A percentile compares a stretch with the other conserved stretches of the same genome.
phyloP scores from a whole-genome alignment of 768 basidiomycete species.

The Tricholoma terreum region DNA sequence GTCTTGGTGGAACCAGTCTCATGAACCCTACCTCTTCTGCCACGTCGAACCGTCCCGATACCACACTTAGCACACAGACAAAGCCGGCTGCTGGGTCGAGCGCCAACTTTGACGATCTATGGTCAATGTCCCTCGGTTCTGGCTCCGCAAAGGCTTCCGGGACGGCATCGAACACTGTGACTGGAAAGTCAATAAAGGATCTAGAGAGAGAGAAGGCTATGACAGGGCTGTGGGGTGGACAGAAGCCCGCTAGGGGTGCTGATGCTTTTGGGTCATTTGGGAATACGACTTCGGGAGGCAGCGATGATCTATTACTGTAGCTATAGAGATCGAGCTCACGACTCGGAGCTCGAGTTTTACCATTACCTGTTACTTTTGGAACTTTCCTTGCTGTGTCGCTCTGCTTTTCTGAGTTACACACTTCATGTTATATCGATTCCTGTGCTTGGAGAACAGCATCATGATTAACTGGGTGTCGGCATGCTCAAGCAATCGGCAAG shows the following conservation, averaged over 20 bases:
- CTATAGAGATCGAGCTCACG: too few relatives aligned
- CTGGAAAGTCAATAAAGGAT: slow-evolving; percentile 81
- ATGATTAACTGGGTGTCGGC: too few relatives aligned
- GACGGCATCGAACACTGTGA: slow-evolving; percentile 17
- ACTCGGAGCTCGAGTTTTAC: too few relatives aligned
- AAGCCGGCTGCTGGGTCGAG: slow-evolving; percentile 30
- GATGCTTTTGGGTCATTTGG: slow-evolving; percentile 33
- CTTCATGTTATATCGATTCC: too few relatives aligned
- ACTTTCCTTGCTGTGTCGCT: too few relatives aligned
- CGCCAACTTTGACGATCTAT: slow-evolving; percentile 84
- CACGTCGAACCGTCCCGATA: slow-evolving; percentile 6
- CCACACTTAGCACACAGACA: slow-evolving; percentile 25
- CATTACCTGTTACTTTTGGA: too few relatives aligned
- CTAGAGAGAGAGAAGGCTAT: slow-evolving; percentile 84
- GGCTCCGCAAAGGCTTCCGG: slow-evolving; percentile 37
- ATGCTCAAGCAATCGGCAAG: too few relatives aligned
- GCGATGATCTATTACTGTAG: slow-evolving; percentile 43
- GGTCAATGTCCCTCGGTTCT: slow-evolving; percentile 73
- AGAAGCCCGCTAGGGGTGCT: slow-evolving; percentile 12
- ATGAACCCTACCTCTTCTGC: slow-evolving; percentile 31
- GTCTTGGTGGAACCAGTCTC: too few relatives aligned
- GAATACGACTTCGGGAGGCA: slow-evolving; percentile 23
- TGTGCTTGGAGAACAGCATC: too few relatives aligned
- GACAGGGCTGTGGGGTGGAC: slow-evolving; percentile 74
- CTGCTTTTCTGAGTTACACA: too few relatives aligned